Percentiles rank a stretch among this genome's conserved stretches.
These are phyloP conservation scores for Elsinoe ampelina DNA, from an alignment of 2,329 filamentous ascomycete species.

Conservation along the genomic window DNA sequence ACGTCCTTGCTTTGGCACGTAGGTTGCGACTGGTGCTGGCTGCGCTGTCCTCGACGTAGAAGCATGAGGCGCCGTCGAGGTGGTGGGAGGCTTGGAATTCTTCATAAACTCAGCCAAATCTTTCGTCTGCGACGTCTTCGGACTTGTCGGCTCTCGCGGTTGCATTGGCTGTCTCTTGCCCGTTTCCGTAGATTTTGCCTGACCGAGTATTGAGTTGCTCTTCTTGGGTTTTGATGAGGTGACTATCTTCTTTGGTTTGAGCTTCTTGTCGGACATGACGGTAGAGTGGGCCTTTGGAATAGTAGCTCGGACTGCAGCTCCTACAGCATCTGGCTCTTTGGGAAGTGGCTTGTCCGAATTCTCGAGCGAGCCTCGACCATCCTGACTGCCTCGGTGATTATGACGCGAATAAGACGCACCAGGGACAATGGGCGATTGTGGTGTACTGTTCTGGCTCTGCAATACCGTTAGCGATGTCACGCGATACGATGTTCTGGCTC, in stretches of 20 bases:
- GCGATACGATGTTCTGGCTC: not conserved
- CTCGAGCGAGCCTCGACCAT: not conserved
- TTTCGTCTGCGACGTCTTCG: not conserved
- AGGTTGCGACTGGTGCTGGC: not conserved
- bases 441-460: slow-evolving; percentile 6
- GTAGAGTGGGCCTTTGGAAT: slow-evolving; percentile 14
- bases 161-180: slow-evolving; percentile 2
- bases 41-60: not conserved
- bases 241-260: not conserved
- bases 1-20: not conserved
- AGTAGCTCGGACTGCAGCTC: slow-evolving; percentile 15
- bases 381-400: not conserved
- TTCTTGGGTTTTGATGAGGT: not conserved
- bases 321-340: slow-evolving; percentile 18
- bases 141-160: slow-evolving; percentile 9
- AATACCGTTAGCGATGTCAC: not conserved
- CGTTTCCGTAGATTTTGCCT: not conserved
- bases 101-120: slow-evolving; percentile 10
- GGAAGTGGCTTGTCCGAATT: slow-evolving; percentile 22
- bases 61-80: not conserved
- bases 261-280: not conserved
- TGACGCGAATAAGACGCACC: not conserved
- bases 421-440: not conserved
- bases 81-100: not conserved
- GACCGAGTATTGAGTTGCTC: not conserved